Conservation (phyloP, 2,329 filamentous ascomycete genomes). For the Coniella vitis region DNA sequence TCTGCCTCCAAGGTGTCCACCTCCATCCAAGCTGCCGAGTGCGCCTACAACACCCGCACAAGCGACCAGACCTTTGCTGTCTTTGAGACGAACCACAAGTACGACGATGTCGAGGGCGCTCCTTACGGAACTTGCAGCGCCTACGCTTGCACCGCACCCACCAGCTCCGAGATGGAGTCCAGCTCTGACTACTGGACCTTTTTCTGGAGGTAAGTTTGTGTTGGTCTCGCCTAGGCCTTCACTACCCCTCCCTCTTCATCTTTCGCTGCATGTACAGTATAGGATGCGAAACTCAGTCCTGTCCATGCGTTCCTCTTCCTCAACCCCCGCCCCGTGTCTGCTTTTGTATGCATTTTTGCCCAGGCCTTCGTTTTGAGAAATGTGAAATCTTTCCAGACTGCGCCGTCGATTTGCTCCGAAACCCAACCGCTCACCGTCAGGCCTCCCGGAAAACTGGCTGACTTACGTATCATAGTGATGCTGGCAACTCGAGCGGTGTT, state of each 20-base stretch:
- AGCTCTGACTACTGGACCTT: conserved; percentile 35
- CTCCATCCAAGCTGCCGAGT: conserved; percentile 32
- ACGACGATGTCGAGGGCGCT: conserved; percentile 34
- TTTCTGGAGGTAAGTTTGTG: conserved; percentile 26
- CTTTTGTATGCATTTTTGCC: neutral
- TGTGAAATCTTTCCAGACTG: neutral
- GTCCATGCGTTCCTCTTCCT: too few relatives aligned
- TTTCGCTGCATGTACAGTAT: too few relatives aligned
- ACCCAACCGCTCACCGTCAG: conserved; percentile 1
- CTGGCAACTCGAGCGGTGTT: conserved; percentile 24
- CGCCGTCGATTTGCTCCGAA: conserved; percentile 3
- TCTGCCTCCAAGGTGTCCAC: conserved; percentile 26
- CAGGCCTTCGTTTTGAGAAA: neutral
- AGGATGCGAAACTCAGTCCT: too few relatives aligned
- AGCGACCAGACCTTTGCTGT: conserved; percentile 30
- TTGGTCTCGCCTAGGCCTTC: too few relatives aligned
- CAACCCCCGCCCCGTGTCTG: neutral
- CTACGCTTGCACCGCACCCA: conserved; percentile 32
- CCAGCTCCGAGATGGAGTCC: conserved; percentile 23
- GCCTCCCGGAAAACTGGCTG: neutral
- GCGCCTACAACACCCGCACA: conserved; percentile 31
- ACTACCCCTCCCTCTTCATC: neutral
- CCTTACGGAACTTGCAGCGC: conserved; percentile 41
- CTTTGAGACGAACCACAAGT: conserved; percentile 36
- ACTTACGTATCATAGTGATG: conserved; percentile 6